phyloP scores from a whole-genome alignment of 257 asterid genomes.

The Solanum gandarillasii region DNA sequence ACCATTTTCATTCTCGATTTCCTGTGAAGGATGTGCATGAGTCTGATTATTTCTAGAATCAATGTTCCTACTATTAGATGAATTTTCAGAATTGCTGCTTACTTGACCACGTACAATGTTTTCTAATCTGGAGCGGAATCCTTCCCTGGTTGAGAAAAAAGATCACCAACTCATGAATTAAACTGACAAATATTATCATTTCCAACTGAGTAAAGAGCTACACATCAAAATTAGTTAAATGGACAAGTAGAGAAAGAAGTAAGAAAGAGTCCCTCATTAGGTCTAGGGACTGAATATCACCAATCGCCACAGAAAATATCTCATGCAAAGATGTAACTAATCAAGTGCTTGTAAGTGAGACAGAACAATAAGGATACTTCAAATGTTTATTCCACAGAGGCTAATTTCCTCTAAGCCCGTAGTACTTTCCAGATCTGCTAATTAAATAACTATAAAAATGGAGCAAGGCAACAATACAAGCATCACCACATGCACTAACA shows the following conservation, averaged over 20 bases:
- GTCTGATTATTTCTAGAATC: constrained; percentile 40
- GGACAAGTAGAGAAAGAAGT: not conserved
- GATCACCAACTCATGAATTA: constrained; percentile 1
- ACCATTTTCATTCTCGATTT: constrained; percentile 35
- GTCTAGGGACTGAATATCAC: not conserved
- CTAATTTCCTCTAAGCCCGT: not conserved
- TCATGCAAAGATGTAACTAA: not conserved
- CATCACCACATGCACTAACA: not conserved
- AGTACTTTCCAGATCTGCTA: not conserved
- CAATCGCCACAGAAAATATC: not conserved
- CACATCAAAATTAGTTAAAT: not conserved
- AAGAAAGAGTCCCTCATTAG: not conserved
- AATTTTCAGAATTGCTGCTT: constrained; percentile 50
- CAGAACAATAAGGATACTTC: not conserved
- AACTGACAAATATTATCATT: not conserved
- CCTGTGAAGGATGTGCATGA: constrained; percentile 33
- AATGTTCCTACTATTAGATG: constrained; percentile 22
- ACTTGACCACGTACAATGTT: constrained; percentile 64
- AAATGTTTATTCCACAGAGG: not conserved
- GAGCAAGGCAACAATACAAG: not conserved
- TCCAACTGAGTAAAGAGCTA: not conserved
- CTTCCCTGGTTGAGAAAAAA: constrained; percentile 54
- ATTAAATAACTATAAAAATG: not conserved
- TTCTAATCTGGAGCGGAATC: constrained; percentile 78
- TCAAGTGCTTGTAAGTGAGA: not conserved